Base-by-base conservation (phyloP, 441 rosid species). In the Adansonia grandidieri region DNA sequence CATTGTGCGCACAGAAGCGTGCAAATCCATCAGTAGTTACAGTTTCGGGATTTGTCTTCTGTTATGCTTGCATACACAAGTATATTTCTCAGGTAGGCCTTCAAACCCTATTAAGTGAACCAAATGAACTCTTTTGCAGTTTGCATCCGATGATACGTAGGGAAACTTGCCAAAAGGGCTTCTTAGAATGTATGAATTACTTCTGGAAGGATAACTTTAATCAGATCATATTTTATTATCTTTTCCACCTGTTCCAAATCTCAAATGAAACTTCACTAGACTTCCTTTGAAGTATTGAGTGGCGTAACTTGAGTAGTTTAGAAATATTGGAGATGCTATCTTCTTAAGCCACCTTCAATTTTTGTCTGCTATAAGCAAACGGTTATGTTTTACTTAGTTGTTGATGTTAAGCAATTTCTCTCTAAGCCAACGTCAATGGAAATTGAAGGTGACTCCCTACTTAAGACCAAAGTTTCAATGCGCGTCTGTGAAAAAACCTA, bases 11-110 rank as follows among this genome's bases (percentile, higher is more conserved):
- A 51, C 98, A 93, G 82, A 94, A 92, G 86, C 98, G 98, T 53
- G 98, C 91, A 75, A 96, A 96, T 82, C 99, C 99, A 51, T 94
- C 99, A n/a, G 98, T 87, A 58, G 93, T 96, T 77, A 94, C 96
- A 7, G 88, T 88, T 81, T 96, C 98, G 0, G 99, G 99, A 74
- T 96, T 96, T 82, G 99, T 96, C 80, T 94, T 88, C 91, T 96
- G 98, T 81, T 96, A 96, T 77, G 83, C 97, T 73, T 94, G 99
- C 90, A 86, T 94, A 69, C 95, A 93, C 87, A 96, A 96, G 87
- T 96, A 94, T 68, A 84, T 93, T 75, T 83, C 96, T 50, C 98
- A 93, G 98, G 99, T 96, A 28, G 88, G 79, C 75, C 73, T 83
- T 67, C 63, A 32, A 17, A 54, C 24, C 62, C 47, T 76, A 17